These are phyloP conservation scores for Cystobasidium sp. DNA, from an alignment of 1,284 basidiomycete genomes.

Conservation along the genomic window DNA sequence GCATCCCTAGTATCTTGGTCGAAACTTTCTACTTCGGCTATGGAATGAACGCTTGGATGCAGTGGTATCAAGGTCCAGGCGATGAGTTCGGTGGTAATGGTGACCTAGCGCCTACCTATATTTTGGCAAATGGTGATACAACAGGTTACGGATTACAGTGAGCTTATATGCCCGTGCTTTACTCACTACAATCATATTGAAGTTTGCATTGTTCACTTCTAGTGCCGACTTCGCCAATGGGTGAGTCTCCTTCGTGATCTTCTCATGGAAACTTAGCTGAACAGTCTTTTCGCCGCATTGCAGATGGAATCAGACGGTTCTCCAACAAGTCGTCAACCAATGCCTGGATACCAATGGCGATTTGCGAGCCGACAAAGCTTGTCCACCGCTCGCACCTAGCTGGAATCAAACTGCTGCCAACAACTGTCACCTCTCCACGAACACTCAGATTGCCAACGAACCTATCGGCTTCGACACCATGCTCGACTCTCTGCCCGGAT, in stretches of 20 bases:
- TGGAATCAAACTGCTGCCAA: conserved; percentile 29
- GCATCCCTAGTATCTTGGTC: conserved; percentile 31
- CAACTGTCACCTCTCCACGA: conserved; percentile 21
- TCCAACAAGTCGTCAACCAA: conserved; percentile 28
- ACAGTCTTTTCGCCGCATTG: background rate
- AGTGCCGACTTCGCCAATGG: conserved; percentile 37
- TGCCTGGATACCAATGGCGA: conserved; percentile 14
- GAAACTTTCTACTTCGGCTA: conserved; percentile 41
- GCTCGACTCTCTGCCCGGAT: conserved; percentile 21
- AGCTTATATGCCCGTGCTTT: background rate
- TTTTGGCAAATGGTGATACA: conserved; percentile 41
- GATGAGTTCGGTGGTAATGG: conserved; percentile 34
- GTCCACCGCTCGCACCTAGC: conserved; percentile 32
- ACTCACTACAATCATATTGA: background rate
- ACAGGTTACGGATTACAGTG: conserved; percentile 41
- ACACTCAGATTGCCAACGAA: conserved; percentile 28
- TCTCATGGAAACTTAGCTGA: background rate
- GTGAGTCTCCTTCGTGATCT: background rate
- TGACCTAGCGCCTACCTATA: conserved; percentile 19
- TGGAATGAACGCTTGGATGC: conserved; percentile 18
- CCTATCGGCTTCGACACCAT: conserved; percentile 25
- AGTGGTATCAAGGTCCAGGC: conserved; percentile 24
- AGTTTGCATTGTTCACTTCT: background rate
- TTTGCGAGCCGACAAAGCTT: conserved; percentile 7
- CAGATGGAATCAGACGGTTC: conserved; percentile 38